These are phyloP conservation scores for Sarcodon sp. DNA, from an alignment of 768 basidiomycete genomes.

Conservation along the genomic window DNA sequence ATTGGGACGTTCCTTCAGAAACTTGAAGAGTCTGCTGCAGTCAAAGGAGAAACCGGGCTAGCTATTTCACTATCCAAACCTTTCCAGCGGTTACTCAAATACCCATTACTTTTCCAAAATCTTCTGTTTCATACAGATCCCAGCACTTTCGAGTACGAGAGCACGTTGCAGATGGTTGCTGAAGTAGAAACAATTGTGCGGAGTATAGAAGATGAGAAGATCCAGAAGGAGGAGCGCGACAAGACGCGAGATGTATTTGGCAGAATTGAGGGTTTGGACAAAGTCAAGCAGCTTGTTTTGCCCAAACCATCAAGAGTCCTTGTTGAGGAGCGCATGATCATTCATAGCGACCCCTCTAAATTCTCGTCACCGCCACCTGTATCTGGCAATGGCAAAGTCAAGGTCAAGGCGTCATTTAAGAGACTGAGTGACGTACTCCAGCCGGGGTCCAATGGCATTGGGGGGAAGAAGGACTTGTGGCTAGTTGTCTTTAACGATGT, in stretches of 20 bases:
- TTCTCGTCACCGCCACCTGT: constrained; percentile 27
- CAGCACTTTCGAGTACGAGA: constrained; percentile 94
- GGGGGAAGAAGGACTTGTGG: constrained; percentile 84
- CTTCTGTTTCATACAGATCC: constrained; percentile 95
- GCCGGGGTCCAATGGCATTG: constrained; percentile 29
- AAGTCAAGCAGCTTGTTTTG: constrained; percentile 81
- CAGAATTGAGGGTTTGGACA: constrained; percentile 91
- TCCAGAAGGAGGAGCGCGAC: constrained; percentile 91
- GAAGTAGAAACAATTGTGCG: constrained; percentile 95
- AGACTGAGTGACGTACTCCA: constrained; percentile 84
- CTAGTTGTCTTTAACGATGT: constrained; percentile 95
- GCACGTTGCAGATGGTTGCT: constrained; percentile 90
- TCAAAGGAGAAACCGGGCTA: constrained; percentile 87
- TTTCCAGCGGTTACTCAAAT: constrained; percentile 93
- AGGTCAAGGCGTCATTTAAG: constrained; percentile 79
- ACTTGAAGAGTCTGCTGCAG: constrained; percentile 68
- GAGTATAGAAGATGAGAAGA: constrained; percentile 97
- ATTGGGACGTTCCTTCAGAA: constrained; percentile 62
- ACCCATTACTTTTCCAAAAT: constrained; percentile 96
- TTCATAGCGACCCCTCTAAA: constrained; percentile 15
- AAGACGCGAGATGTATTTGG: constrained; percentile 92
- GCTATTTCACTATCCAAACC: constrained; percentile 95
- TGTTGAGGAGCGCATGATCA: constrained; percentile 62
- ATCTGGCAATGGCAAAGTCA: constrained; percentile 66
- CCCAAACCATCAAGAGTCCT: constrained; percentile 85